phyloP scores from a whole-genome alignment of 2,329 filamentous ascomycete species.

The Aspergillus transmontanensis region DNA sequence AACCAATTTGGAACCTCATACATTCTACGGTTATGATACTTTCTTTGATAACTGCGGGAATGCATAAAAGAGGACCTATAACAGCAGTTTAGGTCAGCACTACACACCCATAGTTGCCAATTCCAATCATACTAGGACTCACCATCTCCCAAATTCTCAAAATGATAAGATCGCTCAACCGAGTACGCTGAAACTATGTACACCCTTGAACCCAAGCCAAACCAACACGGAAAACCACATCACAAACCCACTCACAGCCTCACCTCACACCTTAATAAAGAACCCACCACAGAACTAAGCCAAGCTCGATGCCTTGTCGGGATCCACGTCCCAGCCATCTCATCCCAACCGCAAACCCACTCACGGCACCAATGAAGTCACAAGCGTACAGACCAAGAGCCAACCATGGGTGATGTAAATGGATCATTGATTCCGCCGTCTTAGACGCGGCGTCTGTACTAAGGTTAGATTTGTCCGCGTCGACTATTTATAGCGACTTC shows the following conservation, averaged over 20 bases:
- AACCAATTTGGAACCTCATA: neutral
- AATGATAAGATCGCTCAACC: no score
- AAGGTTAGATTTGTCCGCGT: neutral
- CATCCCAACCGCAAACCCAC: neutral
- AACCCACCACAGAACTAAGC: neutral
- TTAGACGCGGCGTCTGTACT: neutral
- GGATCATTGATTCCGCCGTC: neutral
- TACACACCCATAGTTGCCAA: no score
- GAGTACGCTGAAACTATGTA: neutral
- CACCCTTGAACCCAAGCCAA: neutral
- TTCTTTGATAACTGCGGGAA: neutral
- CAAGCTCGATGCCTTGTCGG: neutral
- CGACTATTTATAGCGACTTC: neutral
- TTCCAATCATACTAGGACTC: no score
- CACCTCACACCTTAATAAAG: neutral
- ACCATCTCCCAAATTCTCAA: no score
- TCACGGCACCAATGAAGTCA: neutral
- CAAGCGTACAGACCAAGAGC: neutral
- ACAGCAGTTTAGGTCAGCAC: no score
- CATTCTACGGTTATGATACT: neutral
- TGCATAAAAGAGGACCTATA: neutral
- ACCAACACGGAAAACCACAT: neutral
- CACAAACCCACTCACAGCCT: neutral
- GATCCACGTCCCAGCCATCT: conserved; percentile 1
- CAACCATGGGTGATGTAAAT: neutral